Base-by-base conservation (phyloP, 1,139 yeast genomes). In the Kluyveromyces marxianus region DNA sequence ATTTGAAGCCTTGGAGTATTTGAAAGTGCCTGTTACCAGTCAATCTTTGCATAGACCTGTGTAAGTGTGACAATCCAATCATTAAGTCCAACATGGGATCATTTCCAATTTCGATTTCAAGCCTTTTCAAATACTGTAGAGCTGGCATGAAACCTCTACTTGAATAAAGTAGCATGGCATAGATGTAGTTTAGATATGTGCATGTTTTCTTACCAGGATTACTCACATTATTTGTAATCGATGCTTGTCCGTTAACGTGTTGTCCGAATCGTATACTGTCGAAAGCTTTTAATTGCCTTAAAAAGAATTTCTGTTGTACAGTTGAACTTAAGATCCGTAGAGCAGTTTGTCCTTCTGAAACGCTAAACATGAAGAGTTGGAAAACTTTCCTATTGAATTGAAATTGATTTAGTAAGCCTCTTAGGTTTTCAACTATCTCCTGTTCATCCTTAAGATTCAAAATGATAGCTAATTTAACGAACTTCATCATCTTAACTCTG, bases 11-110 rank as follows among this genome's bases (percentile, higher is more conserved):
- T 61, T 92, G 97, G 2, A 92, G 69, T 30, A 92, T 71, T 59
- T 90, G 97, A 47, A 84, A 72, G 58, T 90, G 97, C 49, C 97
- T 75, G 62, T 88, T 88, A 7, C 82, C 73, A 10, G 96, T 82
- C 47, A 87, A 79, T 53, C 99, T 72, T 64, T 92, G 97, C 81
- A 90, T 82, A 0, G 97, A 84, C 36, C 98, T 74, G 57, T 90
- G 96, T n/a, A 89, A 70, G 64, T 90, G 92, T 0, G 90, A 80
- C 37, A 92, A 66, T 0, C 94, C 97, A 44, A 87, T 69, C 27
- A 85, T 66, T 34, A 92, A 70, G 52, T 89, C 75, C 1, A 92
- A 69, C 71, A 87, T 77, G 0, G 97, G 95, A 53, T 92, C 96
- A 41, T 77, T 69, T 39, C 83, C 81, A 48, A 75, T 77, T 27